Evolutionary conservation across 1,284 basidiomycete genomes (phyloP), one percentile per base, ranked within the genome.

Genomic region (Boletellus deceptivus): DNA sequence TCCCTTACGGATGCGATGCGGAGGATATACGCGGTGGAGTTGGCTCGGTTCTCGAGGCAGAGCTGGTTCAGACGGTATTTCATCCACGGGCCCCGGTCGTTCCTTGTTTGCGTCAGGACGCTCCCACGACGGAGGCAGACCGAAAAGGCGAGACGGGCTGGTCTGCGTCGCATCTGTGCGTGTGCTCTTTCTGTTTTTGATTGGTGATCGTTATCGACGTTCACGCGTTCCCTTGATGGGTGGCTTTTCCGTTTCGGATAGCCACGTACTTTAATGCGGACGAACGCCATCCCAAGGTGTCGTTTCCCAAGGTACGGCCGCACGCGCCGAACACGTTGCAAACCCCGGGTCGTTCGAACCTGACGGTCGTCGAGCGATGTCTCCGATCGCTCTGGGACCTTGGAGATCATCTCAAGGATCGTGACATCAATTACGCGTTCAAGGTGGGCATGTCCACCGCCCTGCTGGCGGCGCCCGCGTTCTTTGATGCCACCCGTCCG

Each of bases 291-390:
- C 73, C 80, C 38, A 78, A 82, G 20, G 82, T 85, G 3, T 83
- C 80, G 2, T 96, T 97, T 67, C 93, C 94, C 0, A 90, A 90
- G 64, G 80, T 92, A 46, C 76, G 73, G 16, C 87, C 88, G 0
- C 90, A 94, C 63, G 88, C 89, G 5, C 86, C 89, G 0, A 84
- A 93, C 62, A 93, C 93, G 5, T 76, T 91, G 3, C 89, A 91
- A 55, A 92, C 90, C 0, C 92, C 91, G 0, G 72, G 78, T 9
- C 72, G 76, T 35, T 70, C 74, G 20, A 74, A 81, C n/a, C 71
- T 93, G 14, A 73, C 79, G 1, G 70, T 77, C 37, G 71, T 76
- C 37, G 86, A 83, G 16, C 76, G 80, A 41, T 53, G 89, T 10
- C 83, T 88, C 53, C 85, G 88, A 53, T 71, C 71, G 1, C 49